These are phyloP conservation scores for Lonicera japonica DNA, from an alignment of 129 eudicot species.

Conservation along the genomic window DNA sequence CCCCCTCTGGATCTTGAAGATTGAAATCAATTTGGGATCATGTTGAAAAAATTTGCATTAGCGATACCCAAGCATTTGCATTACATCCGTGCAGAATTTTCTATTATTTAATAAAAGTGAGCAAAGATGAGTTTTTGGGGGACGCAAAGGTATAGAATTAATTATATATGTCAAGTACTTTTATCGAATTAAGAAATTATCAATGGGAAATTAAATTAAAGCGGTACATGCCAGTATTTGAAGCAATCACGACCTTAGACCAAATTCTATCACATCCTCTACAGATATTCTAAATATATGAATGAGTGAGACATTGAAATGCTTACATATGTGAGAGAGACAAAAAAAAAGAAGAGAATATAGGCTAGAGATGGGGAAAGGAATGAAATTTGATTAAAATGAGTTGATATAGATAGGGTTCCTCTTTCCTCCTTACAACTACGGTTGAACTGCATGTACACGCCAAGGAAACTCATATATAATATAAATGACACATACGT, in stretches of 20 bases:
- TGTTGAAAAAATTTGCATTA: no score
- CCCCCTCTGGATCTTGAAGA: no score
- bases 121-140: constrained; percentile 12
- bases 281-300: constrained; percentile 4
- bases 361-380: no score
- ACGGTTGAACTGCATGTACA: constrained; percentile 14
- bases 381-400: no score
- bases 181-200: no score
- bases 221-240: constrained; percentile 17
- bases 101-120: neutral
- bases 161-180: no score
- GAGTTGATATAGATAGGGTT: neutral
- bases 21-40: no score
- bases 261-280: constrained; percentile 50
- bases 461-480: constrained; percentile 12
- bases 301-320: constrained; percentile 30
- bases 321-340: neutral
- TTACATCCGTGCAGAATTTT: no score
- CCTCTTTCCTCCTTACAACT: constrained; percentile 3
- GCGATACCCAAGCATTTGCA: no score
- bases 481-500: no score
- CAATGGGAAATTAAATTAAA: no score
- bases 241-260: constrained; percentile 77
- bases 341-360: no score
- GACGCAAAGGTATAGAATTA: neutral